phyloP scores from a whole-genome alignment of 129 eudicot genomes.

The Ambrosia artemisiifolia region DNA sequence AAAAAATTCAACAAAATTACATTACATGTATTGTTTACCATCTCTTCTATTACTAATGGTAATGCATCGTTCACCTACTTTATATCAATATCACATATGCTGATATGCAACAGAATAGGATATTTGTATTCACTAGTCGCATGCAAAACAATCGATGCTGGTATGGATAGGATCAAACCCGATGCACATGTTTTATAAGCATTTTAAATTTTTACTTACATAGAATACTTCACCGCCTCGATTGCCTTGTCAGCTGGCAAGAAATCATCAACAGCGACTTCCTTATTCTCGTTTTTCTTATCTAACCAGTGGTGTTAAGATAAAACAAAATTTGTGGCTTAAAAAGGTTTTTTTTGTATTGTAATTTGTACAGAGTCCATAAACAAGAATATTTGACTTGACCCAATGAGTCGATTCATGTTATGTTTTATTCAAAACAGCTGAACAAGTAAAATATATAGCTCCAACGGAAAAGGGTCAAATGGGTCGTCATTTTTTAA shows the following conservation, averaged over 20 bases:
- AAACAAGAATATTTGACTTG: background rate
- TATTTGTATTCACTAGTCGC: background rate
- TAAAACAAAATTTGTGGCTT: conserved; percentile 1
- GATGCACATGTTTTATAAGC: background rate
- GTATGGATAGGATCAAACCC: background rate
- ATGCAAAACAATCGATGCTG: background rate
- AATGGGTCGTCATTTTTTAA: background rate
- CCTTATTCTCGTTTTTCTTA: conserved; percentile 96
- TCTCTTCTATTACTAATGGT: too few species aligned
- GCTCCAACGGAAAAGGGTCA: background rate
- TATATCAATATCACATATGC: too few species aligned
- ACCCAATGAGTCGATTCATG: background rate
- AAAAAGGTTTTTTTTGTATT: background rate
- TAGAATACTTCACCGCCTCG: conserved; percentile 72
- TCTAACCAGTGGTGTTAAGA: conserved; percentile 49
- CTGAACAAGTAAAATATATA: background rate
- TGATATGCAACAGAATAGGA: too few species aligned
- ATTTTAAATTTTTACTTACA: conserved; percentile 48
- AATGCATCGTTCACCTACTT: too few species aligned
- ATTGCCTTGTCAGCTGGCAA: conserved; percentile 68
- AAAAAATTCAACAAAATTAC: too few species aligned
- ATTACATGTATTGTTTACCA: too few species aligned
- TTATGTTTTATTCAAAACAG: background rate
- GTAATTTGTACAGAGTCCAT: too few species aligned
- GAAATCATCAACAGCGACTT: conserved; percentile 86